Percentiles rank a stretch among this genome's conserved stretches.
Conservation (phyloP, 1,139 yeast species). For the Arxiozyma bovina region DNA sequence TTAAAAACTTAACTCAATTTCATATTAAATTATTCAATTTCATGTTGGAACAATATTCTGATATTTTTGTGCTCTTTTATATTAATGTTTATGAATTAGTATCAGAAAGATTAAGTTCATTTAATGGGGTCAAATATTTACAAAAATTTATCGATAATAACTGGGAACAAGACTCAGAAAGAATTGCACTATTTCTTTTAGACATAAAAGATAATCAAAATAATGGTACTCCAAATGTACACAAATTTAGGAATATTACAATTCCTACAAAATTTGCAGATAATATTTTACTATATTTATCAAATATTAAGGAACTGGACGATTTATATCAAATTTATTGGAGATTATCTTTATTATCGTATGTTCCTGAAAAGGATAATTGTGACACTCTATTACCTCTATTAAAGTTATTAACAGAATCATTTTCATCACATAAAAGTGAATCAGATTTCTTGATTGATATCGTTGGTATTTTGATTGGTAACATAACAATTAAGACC, state of each 20-base stretch:
- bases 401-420: conserved; percentile 9
- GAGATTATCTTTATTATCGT: conserved; percentile 21
- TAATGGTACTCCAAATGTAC: conserved; percentile 9
- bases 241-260: conserved; percentile 11
- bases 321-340: conserved; percentile 21
- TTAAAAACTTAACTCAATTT: conserved; percentile 40
- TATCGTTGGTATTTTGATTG: conserved; percentile 19
- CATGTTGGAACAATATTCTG: conserved; percentile 32
- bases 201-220: conserved; percentile 30
- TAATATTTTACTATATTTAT: conserved; percentile 5
- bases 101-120: conserved; percentile 39
- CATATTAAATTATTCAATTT: conserved; percentile 40
- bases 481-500: conserved; percentile 7
- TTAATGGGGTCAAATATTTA: conserved; percentile 39
- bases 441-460: conserved; percentile 22
- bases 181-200: conserved; percentile 41
- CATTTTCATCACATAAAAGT: not conserved
- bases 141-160: conserved; percentile 42
- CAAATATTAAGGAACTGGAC: not conserved
- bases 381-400: conserved; percentile 9
- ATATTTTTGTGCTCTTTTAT: conserved; percentile 40
- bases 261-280: conserved; percentile 18
- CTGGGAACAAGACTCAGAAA: conserved; percentile 31
- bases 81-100: conserved; percentile 39
- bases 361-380: conserved; percentile 11